Base-by-base conservation (phyloP, 306 rosid species). In the Parietaria judaica region DNA sequence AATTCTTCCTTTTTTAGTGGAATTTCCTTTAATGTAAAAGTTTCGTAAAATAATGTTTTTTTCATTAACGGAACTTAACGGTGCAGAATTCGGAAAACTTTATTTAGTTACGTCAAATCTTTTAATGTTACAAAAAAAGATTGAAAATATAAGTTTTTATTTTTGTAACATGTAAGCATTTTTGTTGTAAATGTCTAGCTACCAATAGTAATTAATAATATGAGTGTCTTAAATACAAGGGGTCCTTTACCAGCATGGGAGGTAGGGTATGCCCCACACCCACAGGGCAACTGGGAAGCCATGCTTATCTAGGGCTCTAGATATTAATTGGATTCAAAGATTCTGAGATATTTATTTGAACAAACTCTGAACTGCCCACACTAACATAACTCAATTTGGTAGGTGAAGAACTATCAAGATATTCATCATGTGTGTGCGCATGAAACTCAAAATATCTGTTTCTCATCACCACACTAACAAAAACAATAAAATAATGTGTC, bases 391-490 rank as follows among this genome's bases (percentile, higher is more conserved):
- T 36, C 49, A 23, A 17, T 31, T 56, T 10, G 64, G 54, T 66
- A 31, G 77, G 72, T 72, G 23, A 54, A 41, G 45, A 41, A 41
- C 45, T 41, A 41, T 49, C 68, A 66, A 61, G 59, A 49, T 66
- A 31, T 48, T 54, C 16, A 39, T 35, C 6, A 16, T 7, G 16
- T 43, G 37, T 14, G 17, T 15, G 48, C 3, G 17, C 35, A 15
- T 35, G 11, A 23, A 23, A 23, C 31, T 23, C 31, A 23, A 23
- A 23, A 23, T 23, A 23, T 23, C 31, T 23, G 31, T 23, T 23
- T 23, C 31, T 23, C 31, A 23, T 23, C 31, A 23, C 31, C 31
- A 23, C 31, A 23, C 31, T 23, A 23, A 23, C 31, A 23, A 23
- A 23, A 23, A 23, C 2, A 23, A 23, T 23, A 23, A 23, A 23